Conservation (phyloP, 305 asterid genomes). For the Andrographis paniculata region DNA sequence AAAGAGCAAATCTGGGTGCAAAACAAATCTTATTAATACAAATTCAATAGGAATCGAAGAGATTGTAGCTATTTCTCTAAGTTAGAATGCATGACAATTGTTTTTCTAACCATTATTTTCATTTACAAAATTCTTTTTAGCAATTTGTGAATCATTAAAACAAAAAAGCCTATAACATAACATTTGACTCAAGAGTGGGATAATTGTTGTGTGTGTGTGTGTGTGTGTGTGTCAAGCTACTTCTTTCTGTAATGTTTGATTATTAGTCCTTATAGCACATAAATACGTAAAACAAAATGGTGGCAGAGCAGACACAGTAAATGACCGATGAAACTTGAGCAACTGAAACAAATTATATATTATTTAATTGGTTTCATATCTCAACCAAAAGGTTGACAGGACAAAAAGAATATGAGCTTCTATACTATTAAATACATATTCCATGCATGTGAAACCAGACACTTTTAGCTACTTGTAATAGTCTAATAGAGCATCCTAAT, state of each 20-base stretch:
- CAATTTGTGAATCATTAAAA: neutral
- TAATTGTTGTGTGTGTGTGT: too few species aligned
- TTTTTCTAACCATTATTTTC: constrained; percentile 6
- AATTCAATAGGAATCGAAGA: constrained; percentile 8
- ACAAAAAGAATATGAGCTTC: neutral
- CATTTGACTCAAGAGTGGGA: too few species aligned
- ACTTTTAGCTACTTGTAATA: too few species aligned
- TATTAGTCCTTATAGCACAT: too few species aligned
- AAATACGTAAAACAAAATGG: neutral
- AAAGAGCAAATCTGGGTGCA: constrained; percentile 80
- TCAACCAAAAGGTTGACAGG: neutral
- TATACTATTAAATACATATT: neutral
- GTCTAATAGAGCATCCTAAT: neutral
- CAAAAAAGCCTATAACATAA: neutral
- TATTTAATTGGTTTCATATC: neutral
- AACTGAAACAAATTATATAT: neutral
- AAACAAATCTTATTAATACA: constrained; percentile 19
- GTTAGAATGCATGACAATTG: constrained; percentile 6
- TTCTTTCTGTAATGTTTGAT: too few species aligned
- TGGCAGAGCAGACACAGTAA: neutral
- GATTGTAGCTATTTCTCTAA: constrained; percentile 12
- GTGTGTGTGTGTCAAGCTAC: too few species aligned
- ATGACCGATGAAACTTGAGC: constrained; percentile 1
- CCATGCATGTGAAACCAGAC: too few species aligned
- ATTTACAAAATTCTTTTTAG: neutral